A percentile compares a stretch with the other conserved stretches of the same genome.
Evolutionary conservation across 1,284 basidiomycete genomes (phyloP).

Genomic region (Volvariella volvacea): DNA sequence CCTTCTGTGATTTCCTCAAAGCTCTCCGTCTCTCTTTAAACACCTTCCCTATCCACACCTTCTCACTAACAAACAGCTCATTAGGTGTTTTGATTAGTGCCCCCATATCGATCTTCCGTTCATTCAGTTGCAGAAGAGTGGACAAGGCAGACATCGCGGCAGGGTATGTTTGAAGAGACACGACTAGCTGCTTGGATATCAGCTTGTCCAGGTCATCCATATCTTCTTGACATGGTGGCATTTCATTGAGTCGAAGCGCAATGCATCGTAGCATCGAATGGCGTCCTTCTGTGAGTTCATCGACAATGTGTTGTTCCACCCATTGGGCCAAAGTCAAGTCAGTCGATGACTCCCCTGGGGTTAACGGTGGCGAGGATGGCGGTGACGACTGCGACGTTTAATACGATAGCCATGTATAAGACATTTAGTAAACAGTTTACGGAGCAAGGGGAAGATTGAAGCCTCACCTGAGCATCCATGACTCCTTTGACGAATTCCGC

Average conservation of each 20-base stretch:
- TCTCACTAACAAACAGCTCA: constrained; percentile 59
- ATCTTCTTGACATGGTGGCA: not conserved
- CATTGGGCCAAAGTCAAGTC: constrained; percentile 48
- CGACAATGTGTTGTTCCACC: constrained; percentile 51
- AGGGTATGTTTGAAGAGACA: constrained; percentile 38
- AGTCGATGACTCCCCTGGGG: too few species aligned
- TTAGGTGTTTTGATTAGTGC: constrained; percentile 52
- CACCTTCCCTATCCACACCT: constrained; percentile 47
- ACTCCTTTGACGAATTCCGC: constrained; percentile 53
- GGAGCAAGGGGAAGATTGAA: constrained; percentile 6
- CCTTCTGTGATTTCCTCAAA: constrained; percentile 1
- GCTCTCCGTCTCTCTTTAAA: constrained; percentile 25
- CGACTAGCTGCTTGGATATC: constrained; percentile 26
- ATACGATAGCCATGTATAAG: constrained; percentile 3
- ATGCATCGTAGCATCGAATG: constrained; percentile 33
- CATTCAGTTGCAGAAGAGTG: constrained; percentile 32
- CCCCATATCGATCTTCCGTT: constrained; percentile 60
- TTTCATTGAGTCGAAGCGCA: constrained; percentile 19
- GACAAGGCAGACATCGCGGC: constrained; percentile 32
- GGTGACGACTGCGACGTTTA: not conserved
- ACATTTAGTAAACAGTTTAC: not conserved
- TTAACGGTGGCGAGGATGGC: constrained; percentile 10
- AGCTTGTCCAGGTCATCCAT: constrained; percentile 3
- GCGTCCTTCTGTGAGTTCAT: constrained; percentile 56
- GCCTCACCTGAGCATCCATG: constrained; percentile 14